Base-by-base conservation (phyloP, 768 basidiomycete species). In the Kwoniella dendrophila region DNA sequence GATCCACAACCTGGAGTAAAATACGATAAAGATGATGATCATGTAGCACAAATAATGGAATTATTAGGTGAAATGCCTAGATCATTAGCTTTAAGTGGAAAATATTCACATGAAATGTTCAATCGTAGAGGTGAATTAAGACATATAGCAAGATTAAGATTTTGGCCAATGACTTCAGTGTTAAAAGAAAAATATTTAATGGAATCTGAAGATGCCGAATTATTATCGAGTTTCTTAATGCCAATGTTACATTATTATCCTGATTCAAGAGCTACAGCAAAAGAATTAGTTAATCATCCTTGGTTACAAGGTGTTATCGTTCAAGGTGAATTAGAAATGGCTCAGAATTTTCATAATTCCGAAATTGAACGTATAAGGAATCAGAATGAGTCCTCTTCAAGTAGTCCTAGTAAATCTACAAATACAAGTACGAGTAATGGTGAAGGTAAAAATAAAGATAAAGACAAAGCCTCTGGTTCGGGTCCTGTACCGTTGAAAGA, bases 1-100 rank as follows among this genome's bases (percentile, higher is more conserved):
- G 96, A 98, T 76, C 95, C 95, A 0, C 92, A 92, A 22, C 90
- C 90, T 1, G 95, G 95, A 2, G 88, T 90, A 49, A 87, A 93
- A 41, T 97, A 96, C 76, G 90, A 88, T 81, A 98, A 98, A 79
- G 92, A 96, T 78, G 92, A 94, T 73, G 95, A 97, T 74, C 94
- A 99, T 74, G 91, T 98, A 63, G 95, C 96, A 2, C 96, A 99
- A 81, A 91, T 98, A 67, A 91, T 97, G 79, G 95, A 99, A 81
- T 84, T 98, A 11, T 83, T 97, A 74, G 95, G 94, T 44, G 92
- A 96, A 62, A 75, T 76, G 74, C 75, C 77, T 1, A 87, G 86
- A 73, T 82, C 82, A 49, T 81, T 98, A 41, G 92, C 92, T 2
- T 86, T 95, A 71, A 84, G 86, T 5, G 95, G 95, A 26, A 97